These are phyloP conservation scores for Teunomyces lycoperdinae DNA, from an alignment of 805 yeast genomes.

Conservation along the genomic window DNA sequence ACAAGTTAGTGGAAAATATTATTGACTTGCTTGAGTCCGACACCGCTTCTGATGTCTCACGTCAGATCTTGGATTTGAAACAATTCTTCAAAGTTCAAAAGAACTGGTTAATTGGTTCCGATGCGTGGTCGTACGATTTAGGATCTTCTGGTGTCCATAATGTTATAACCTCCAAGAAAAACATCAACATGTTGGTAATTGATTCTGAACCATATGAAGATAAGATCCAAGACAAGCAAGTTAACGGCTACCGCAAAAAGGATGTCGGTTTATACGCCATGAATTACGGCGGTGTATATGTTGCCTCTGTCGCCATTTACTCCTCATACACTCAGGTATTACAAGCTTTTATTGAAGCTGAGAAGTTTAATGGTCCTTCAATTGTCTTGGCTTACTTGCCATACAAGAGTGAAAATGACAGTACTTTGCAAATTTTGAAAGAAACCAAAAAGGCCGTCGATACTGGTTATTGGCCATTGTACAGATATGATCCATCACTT, in stretches of 20 bases:
- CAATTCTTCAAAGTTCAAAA: slow-evolving; percentile 48
- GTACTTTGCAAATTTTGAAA: slow-evolving; percentile 71
- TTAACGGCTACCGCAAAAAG: slow-evolving; percentile 65
- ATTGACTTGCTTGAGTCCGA: slow-evolving; percentile 40
- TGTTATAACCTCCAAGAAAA: slow-evolving; percentile 68
- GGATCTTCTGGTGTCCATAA: slow-evolving; percentile 92
- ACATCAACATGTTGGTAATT: slow-evolving; percentile 79
- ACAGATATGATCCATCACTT: slow-evolving; percentile 72
- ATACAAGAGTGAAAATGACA: slow-evolving; percentile 57
- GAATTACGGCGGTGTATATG: slow-evolving; percentile 87
- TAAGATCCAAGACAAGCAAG: slow-evolving; percentile 25
- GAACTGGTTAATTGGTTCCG: slow-evolving; percentile 89
- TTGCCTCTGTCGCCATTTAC: slow-evolving; percentile 92
- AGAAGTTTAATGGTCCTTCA: slow-evolving; percentile 85
- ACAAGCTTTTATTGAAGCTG: slow-evolving; percentile 88
- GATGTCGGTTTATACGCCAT: slow-evolving; percentile 93
- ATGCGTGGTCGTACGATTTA: slow-evolving; percentile 91
- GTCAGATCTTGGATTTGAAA: slow-evolving; percentile 44
- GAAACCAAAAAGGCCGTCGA: slow-evolving; percentile 90
- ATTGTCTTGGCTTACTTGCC: slow-evolving; percentile 90
- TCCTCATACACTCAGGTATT: slow-evolving; percentile 90
- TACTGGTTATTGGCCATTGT: slow-evolving; percentile 95
- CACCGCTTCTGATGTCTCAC: slow-evolving; percentile 35
- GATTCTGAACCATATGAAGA: slow-evolving; percentile 72
- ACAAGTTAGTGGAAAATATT: slow-evolving; percentile 26